Evolutionary conservation across 2,329 filamentous ascomycete genomes (phyloP).

Genomic region (Rhynchosporium agropyri): DNA sequence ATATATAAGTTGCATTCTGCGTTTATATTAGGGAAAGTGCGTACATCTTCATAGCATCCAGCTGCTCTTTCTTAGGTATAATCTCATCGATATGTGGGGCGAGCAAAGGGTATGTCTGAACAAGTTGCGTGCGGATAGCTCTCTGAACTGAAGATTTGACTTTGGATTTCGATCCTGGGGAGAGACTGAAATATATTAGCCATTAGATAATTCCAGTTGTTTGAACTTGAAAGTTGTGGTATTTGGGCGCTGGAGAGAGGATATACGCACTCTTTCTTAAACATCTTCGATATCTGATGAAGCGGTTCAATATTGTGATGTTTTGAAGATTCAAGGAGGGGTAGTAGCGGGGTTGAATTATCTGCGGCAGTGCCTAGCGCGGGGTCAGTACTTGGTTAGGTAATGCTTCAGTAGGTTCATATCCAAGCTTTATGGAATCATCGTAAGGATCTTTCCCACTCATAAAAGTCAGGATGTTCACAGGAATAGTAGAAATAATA

Average conservation of each 20-base stretch:
- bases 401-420: background rate
- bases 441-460: background rate
- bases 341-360: conserved; percentile 3
- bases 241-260: background rate
- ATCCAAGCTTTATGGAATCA: conserved; percentile 10
- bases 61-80: conserved; percentile 89
- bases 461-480: conserved; percentile 72
- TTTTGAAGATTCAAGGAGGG: conserved; percentile 9
- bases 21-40: conserved; percentile 24
- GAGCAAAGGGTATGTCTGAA: conserved; percentile 83
- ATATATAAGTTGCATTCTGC: too few species aligned
- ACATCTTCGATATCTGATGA: conserved; percentile 60
- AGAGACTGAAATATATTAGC: conserved; percentile 57
- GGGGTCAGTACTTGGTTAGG: background rate
- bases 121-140: conserved; percentile 77
- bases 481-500: conserved; percentile 88
- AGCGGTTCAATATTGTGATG: background rate
- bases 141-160: conserved; percentile 97
- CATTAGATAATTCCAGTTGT: background rate
- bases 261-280: conserved; percentile 81
- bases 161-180: conserved; percentile 83
- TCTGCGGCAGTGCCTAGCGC: background rate
- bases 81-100: conserved; percentile 89
- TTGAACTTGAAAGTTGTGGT: background rate
- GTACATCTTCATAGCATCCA: conserved; percentile 86